Base-by-base conservation (phyloP, 176 grass and related monocot genomes). In the Eleusine indica region DNA sequence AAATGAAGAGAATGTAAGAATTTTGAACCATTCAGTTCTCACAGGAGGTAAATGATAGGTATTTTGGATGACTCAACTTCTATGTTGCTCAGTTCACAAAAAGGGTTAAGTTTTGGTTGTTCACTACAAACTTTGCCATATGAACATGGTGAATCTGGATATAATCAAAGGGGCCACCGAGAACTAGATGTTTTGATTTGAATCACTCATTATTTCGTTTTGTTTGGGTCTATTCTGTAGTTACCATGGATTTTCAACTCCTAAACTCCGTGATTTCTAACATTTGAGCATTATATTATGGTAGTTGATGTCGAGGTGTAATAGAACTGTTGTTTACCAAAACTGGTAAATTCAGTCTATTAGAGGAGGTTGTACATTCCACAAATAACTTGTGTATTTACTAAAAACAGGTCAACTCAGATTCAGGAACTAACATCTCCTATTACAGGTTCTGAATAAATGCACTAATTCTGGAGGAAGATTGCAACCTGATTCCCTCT, bases 371-470 rank as follows among this genome's bases (percentile, higher is more conserved):
- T 39, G 15, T 78, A 43, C 57, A 72, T 82, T 73, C 21, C 68
- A 32, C 46, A 32, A 86, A 66, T 73, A 81, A 77, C 38, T 63
- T 62, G 14, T 76, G n/a, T 81, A 46, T n/a, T 35, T 76, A 56
- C 6, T 48, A 41, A 75, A 80, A 75, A 14, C 9, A 40, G 32
- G 40, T 67, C 40, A 81, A 3, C 4, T 51, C 9, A 10, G 44
- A 47, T 47, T 67, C 9, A 89, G 62, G 1, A 39, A 64, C 21
- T 39, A 46, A 76, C 30, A 71, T 40, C 53, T 68, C 73, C 41
- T 61, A 29, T 76, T 91, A 51, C 81, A 98, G 96, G 85, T 95
- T 82, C 49, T 94, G 62, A 86, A 90, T 73, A 73, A 68, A 78
- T 83, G 57, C 52, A 57, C 67, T 32, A 80, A 52, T 70, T 86